A percentile compares a stretch with the other conserved stretches of the same genome.
phyloP scores from a whole-genome alignment of 2,329 filamentous ascomycete genomes.

The Diaporthe sp. region DNA sequence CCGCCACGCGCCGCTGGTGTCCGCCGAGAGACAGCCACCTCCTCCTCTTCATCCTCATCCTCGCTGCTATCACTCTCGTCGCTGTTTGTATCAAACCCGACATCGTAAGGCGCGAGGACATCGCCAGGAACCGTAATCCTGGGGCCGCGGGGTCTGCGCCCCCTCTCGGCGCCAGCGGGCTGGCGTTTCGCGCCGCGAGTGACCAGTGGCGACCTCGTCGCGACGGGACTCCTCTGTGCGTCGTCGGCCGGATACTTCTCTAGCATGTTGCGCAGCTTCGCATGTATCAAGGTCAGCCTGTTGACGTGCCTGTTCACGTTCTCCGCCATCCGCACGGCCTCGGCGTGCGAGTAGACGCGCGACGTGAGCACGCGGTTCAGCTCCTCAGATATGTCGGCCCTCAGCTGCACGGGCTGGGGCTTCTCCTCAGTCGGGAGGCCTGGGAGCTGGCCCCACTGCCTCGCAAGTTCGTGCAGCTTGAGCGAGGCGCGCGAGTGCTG shows the following conservation, averaged over 20 bases:
- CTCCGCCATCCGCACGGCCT: constrained; percentile 73
- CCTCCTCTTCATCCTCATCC: constrained; percentile 61
- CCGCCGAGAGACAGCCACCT: constrained; percentile 57
- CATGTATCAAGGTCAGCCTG: constrained; percentile 68
- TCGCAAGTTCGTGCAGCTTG: constrained; percentile 68
- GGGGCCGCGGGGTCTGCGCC: constrained; percentile 61
- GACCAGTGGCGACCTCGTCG: constrained; percentile 66
- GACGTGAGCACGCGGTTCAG: constrained; percentile 67
- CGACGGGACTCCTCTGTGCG: constrained; percentile 64
- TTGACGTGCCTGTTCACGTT: constrained; percentile 73
- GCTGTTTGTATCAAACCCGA: constrained; percentile 71
- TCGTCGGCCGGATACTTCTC: constrained; percentile 69
- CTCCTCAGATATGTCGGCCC: constrained; percentile 71
- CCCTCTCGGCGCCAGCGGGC: constrained; percentile 56
- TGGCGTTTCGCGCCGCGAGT: constrained; percentile 61
- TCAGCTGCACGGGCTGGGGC: constrained; percentile 63
- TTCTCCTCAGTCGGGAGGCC: constrained; percentile 60
- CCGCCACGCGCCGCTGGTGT: constrained; percentile 49
- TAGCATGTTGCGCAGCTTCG: constrained; percentile 70
- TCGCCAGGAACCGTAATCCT: constrained; percentile 76
- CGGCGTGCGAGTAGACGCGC: constrained; percentile 70
- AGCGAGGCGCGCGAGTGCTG: constrained; percentile 68
- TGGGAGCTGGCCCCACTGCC: constrained; percentile 68
- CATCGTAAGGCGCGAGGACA: constrained; percentile 74
- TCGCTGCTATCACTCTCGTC: constrained; percentile 67